Evolutionary conservation across 768 basidiomycete species (phyloP).

Genomic region (Tylopilus sp.): DNA sequence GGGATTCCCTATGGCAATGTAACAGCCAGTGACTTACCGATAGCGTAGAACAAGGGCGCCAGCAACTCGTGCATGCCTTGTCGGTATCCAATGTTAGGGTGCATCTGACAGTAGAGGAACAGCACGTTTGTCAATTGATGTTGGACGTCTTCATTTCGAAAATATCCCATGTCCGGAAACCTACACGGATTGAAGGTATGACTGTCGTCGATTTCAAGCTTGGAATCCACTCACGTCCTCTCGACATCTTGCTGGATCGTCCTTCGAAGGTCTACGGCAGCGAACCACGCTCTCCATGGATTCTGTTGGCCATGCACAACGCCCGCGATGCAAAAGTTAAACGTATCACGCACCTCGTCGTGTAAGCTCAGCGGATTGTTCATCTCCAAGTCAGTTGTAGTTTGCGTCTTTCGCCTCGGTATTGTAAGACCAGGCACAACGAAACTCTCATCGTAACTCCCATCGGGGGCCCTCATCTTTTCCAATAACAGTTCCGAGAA

Average conservation of each 20-base stretch:
- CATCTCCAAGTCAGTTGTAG: constrained; percentile 50
- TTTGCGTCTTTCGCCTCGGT: constrained; percentile 30
- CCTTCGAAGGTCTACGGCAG: constrained; percentile 81
- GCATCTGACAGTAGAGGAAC: constrained; percentile 76
- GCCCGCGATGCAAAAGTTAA: neutral
- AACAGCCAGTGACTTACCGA: constrained; percentile 23
- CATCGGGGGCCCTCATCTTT: constrained; percentile 83
- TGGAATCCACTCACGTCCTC: constrained; percentile 67
- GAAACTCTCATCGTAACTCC: constrained; percentile 72
- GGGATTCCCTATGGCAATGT: constrained; percentile 1
- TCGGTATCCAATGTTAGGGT: constrained; percentile 86
- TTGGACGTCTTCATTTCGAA: constrained; percentile 73
- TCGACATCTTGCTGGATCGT: constrained; percentile 94
- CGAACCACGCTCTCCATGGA: constrained; percentile 95
- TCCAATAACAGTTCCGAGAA: constrained; percentile 60
- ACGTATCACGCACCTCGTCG: constrained; percentile 49
- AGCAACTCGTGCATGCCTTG: constrained; percentile 99
- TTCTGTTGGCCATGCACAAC: constrained; percentile 47
- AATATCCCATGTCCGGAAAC: constrained; percentile 96
- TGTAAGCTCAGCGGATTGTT: constrained; percentile 84
- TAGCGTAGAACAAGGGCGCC: constrained; percentile 78
- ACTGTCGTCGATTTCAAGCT: constrained; percentile 1
- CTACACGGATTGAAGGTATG: constrained; percentile 37
- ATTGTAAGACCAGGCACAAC: constrained; percentile 48
- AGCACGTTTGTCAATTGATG: constrained; percentile 80